Conservation (phyloP, 2,329 filamentous ascomycete species). For the Pleurostoma richardsiae region DNA sequence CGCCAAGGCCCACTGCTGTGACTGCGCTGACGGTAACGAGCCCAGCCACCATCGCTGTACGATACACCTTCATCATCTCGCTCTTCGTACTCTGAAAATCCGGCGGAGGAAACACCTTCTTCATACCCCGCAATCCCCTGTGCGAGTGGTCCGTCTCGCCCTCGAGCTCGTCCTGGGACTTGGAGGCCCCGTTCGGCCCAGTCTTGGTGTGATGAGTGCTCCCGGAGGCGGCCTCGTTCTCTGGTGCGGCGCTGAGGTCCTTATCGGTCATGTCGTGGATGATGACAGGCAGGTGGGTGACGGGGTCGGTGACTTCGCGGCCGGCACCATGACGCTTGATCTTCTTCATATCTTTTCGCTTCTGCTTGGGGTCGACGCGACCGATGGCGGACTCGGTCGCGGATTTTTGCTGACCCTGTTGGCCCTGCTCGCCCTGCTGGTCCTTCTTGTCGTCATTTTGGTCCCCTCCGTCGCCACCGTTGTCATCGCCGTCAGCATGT, state of each 20-base stretch:
- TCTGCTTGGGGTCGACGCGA: constrained; percentile 36
- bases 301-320: constrained; percentile 65
- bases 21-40: constrained; percentile 25
- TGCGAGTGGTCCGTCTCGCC: constrained; percentile 29
- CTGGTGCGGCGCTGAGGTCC: constrained; percentile 42
- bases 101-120: constrained; percentile 41
- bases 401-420: constrained; percentile 17
- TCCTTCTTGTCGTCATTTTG: constrained; percentile 11
- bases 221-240: constrained; percentile 27
- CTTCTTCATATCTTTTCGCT: constrained; percentile 43
- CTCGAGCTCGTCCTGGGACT: constrained; percentile 30
- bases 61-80: constrained; percentile 22
- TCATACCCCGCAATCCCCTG: constrained; percentile 32
- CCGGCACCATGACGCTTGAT: constrained; percentile 37
- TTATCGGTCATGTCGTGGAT: constrained; percentile 65
- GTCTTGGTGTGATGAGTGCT: constrained; percentile 29
- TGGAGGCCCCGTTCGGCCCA: constrained; percentile 28
- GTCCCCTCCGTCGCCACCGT: constrained; percentile 2
- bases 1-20: constrained; percentile 10
- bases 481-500: no score
- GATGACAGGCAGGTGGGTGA: constrained; percentile 64
- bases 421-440: constrained; percentile 8
- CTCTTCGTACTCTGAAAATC: constrained; percentile 35
- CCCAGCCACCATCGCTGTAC: constrained; percentile 27
- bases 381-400: constrained; percentile 29